Evolutionary conservation across 352 stramenopile genomes (phyloP), one percentile per base, ranked within the genome.

Genomic region (Aphanomyces stellatus): DNA sequence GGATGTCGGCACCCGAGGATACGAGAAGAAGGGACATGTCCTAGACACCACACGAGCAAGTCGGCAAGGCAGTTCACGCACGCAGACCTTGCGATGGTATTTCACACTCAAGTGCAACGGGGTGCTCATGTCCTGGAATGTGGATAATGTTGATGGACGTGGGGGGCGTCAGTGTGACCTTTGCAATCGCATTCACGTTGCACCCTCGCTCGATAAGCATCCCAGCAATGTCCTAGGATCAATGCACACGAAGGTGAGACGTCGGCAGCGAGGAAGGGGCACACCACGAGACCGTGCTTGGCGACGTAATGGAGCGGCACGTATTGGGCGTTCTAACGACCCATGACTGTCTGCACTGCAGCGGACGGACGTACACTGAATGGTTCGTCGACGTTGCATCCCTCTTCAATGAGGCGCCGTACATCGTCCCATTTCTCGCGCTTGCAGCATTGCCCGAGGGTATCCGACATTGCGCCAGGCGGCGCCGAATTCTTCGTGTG

Each of bases 221-320:
- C 28, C 24, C 42, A 13, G 37, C 48, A 25, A 55, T 57, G 15
- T 55, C 60, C 60, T 67, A 60, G 24, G 4, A 56, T 56, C n/a
- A 13, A 57, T 28, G 27, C 10, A 48, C n/a, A 7, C 43, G 11
- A 35, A 43, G 11, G 19, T 64, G 8, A 19, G 4, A 31, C 19
- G 27, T 48, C 57, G 6, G 30, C 28, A 11, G 8, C 19, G 19
- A 4, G 17, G 24, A 8, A 31, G 11, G 13, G 25, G 10, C 30
- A 24, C 57, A 67, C 60, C 28, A 67, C 19, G 27, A 6, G 25
- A 19, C 60, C 60, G 34, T 67, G 60, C 60, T 57, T 67, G 19
- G 60, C 60, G 11, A 41, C 60, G 22, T 49, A 67, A 31, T 67
- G 60, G 19, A 67, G 13, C 3, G 60, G 40, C 7, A 41, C 51